Evolutionary conservation across 306 rosid species (phyloP), one percentile per base, ranked within the genome.

Genomic region (Alnus glutinosa): DNA sequence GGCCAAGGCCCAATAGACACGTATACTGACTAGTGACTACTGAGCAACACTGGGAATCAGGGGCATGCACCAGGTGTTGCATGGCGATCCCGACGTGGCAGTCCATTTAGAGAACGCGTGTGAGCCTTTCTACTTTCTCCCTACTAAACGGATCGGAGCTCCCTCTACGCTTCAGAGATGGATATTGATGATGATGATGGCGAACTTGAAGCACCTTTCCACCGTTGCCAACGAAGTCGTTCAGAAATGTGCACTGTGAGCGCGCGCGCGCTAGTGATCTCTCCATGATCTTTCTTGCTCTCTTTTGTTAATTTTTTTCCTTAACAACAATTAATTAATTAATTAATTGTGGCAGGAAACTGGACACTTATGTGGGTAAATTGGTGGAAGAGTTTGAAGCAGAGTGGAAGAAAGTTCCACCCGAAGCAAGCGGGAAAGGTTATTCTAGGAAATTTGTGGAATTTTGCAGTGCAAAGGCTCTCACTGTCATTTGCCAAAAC

Each of bases 331-430:
- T 23, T 23, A 23, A 23, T 23, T 23, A 23, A 23, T 23, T 23
- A 23, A 23, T 23, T 23, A 23, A 23, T 23, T 66, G 23, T 19
- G 6, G 37, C 78, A 92, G 97, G 86, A 83, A 77, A 80, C 44
- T 90, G 48, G 87, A 80, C 16, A 83, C 82, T 48, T 68, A 89
- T 10, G 90, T 79, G 70, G 97, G 89, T 62, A 80, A 75, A 73
- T 75, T 95, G 83, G 92, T 79, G 82, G 91, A 81, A 30, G 97
- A 85, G 77, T 91, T 90, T 75, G 98, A 95, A 83, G 78, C 57
- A 13, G 83, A 66, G 28, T 85, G 97, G 98, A 93, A 75, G 36
- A 39, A 39, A 39, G 5, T 39, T 39, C 44, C 44, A 5, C 68
- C 84, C 16, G 91, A 83, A 32, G 48, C 6, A 11, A 85, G 81